These are phyloP conservation scores for Sporothrix pseudoabietina DNA, from an alignment of 2,329 filamentous ascomycete genomes.

Conservation along the genomic window DNA sequence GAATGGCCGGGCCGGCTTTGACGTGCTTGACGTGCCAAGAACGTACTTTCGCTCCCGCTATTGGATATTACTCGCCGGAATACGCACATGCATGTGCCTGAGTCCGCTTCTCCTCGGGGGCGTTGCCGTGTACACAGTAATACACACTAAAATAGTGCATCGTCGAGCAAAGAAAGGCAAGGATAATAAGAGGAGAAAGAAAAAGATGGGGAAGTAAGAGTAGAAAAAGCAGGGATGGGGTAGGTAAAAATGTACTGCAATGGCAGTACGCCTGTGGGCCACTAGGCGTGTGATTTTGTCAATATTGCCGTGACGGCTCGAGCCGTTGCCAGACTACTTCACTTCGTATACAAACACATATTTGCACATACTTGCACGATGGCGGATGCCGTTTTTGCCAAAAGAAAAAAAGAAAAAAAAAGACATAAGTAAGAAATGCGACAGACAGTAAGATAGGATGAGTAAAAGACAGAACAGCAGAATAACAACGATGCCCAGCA, in stretches of 20 bases:
- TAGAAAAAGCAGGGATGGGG: slow-evolving; percentile 8
- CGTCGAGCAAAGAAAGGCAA: neutral
- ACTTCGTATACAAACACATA: neutral
- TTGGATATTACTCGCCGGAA: slow-evolving; percentile 17
- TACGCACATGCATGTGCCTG: slow-evolving; percentile 7
- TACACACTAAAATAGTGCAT: no score
- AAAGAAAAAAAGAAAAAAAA: neutral
- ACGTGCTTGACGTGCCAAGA: neutral
- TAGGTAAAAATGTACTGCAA: neutral
- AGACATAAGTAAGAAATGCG: neutral
- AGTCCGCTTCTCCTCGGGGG: neutral
- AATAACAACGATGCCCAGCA: neutral
- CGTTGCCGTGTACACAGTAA: neutral
- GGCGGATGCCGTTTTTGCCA: neutral
- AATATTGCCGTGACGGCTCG: slow-evolving; percentile 18
- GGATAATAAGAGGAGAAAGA: neutral
- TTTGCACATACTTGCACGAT: neutral
- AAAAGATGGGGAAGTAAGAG: neutral
- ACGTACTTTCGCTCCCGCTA: neutral
- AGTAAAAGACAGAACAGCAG: neutral
- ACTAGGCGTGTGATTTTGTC: slow-evolving; percentile 4
- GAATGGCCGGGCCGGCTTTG: slow-evolving; percentile 4
- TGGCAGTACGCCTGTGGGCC: neutral
- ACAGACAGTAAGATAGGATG: neutral
- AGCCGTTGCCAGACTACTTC: slow-evolving; percentile 4